Evolutionary conservation across 768 basidiomycete species (phyloP), one percentile per base, ranked within the genome.

Genomic region (Termitomyces sp.): DNA sequence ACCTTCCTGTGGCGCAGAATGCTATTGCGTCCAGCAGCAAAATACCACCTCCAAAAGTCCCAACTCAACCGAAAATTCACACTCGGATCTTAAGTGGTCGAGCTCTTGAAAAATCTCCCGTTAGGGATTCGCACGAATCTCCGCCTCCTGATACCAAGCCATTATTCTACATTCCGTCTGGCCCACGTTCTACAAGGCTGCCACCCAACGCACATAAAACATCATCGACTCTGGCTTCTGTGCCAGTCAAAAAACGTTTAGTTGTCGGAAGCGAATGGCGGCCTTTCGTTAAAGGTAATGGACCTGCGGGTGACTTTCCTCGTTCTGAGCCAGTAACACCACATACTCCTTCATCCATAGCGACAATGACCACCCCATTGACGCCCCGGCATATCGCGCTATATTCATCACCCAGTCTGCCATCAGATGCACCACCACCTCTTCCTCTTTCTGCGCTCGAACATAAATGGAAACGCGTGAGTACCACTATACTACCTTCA

Each of bases 261-360:
- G 66, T 78, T 2, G 77, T 84, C 11, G 82, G 82, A 12, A 73
- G 71, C 46, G 77, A 78, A 11, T 83, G 83, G 83, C 77, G 82
- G 80, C 78, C 79, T n/a, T 69, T 69, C 24, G 68, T 66, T 22
- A 69, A 70, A 56, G 41, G 34, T 54, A 55, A 55, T 44, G 61
- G 46, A 42, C 27, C 64, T n/a, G 55, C 64, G 18, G 54, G 64
- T 1, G 58, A 66, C n/a, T 48, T 60, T 34, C 52, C 62, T 31
- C 50, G 61, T 44, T 60, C 68, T 44, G 37, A 61, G 31, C 57
- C 66, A 16, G 45, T 61, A 13, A 34, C 60, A 48, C 54, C 67
- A 9, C 56, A 66, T n/a, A 30, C 63, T 45, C 60, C 63, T 11
- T 52, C 65, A 2, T 59, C 63, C 33, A 55, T 62, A 37, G 30